Base-by-base conservation (phyloP, 345 rosid genomes). In the Gossypium anomalum region DNA sequence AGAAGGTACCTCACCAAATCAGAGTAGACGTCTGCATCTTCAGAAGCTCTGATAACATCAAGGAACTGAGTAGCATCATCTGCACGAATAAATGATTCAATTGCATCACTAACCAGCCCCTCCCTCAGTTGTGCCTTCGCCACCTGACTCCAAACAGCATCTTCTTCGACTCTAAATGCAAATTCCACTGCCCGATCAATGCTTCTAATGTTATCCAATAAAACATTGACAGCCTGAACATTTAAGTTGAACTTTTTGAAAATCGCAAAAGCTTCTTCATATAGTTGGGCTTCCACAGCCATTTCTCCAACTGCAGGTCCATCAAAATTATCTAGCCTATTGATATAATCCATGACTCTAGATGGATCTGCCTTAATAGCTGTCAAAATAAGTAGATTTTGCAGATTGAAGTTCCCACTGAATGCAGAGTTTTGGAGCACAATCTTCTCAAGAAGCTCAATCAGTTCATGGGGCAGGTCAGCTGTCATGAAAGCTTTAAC, bases 271-370 rank as follows among this genome's bases (percentile, higher is more conserved):
- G 94, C 94, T 86, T 93, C 97, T 86, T 89, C 97, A 34, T 80
- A 93, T 8, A 93, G 78, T 76, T 93, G 93, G 17, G 93, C 97
- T 84, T 96, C 97, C 59, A 92, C 93, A 53, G 99, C 98, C 76
- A 93, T 91, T 79, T 92, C 97, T 74, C 99, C 99, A 79, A 96
- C 93, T 48, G 94, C 94, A 77, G 99, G 97, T 60, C 99, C 98
- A 87, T 96, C 99, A 81, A 96, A 96, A 82, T 93, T 96, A 79
- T 93, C 98, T 47, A 93, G 86, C 84, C 99, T 88, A 76, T 96
- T 93, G 43, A 96, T 80, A 75, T 96, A 96, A 83, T 93, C 99
- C 99, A 96, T 93, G 45, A 92, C 98, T 83, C 98, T 86, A 56
- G 97, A 89, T 27, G 99, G 87, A 84, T 96, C 98, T 27, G 99